Percentiles rank a stretch among this genome's conserved stretches.
These are phyloP conservation scores for Picea glauca DNA, from an alignment of 75 land plant species.

Conservation along the genomic window DNA sequence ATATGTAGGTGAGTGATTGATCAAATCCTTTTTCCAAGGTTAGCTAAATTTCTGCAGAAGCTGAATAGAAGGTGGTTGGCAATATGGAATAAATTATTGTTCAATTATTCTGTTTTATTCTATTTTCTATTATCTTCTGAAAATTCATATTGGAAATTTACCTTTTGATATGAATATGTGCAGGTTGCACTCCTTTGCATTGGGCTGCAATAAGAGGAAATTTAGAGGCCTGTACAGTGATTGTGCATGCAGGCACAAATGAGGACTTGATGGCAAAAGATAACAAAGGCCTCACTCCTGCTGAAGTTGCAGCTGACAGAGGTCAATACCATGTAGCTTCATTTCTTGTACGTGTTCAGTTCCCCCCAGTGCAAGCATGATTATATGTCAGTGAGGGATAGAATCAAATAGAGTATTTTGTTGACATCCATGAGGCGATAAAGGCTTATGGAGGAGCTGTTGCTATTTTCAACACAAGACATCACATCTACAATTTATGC, in stretches of 20 bases:
- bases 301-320: constrained; percentile 89
- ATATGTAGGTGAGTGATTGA: background rate
- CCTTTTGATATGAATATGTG: constrained; percentile 5
- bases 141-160: background rate
- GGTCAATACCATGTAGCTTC: constrained; percentile 84
- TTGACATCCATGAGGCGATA: background rate
- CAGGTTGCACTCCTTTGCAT: constrained; percentile 97
- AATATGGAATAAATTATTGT: background rate
- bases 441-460: background rate
- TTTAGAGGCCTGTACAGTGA: constrained; percentile 87
- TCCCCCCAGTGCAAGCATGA: background rate
- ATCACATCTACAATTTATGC: background rate
- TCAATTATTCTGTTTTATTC: background rate
- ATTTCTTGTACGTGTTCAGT: constrained; percentile 64
- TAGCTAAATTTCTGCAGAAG: background rate
- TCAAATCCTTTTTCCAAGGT: background rate
- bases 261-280: constrained; percentile 69
- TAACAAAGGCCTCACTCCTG: constrained; percentile 71
- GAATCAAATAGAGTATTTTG: background rate
- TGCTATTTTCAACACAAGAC: background rate
- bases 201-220: constrained; percentile 98
- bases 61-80: background rate
- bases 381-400: background rate
- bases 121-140: background rate
- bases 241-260: constrained; percentile 84